Percentiles rank a stretch among this genome's conserved stretches.
phyloP scores from a whole-genome alignment of 1,284 basidiomycete species.

The Apiotrichum montevideense region DNA sequence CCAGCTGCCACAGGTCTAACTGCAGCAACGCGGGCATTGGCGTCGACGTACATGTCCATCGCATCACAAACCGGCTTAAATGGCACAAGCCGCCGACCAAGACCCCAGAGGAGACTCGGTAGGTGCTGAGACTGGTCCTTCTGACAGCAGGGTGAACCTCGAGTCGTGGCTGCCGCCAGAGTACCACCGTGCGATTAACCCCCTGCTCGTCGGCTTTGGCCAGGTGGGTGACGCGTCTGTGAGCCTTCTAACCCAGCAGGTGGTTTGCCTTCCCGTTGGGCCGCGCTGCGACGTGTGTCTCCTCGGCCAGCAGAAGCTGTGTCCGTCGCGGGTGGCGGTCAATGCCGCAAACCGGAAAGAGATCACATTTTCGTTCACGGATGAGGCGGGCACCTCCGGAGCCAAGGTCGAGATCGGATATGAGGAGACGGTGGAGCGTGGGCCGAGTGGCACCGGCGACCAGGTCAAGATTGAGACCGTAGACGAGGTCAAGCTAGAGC shows the following conservation, averaged over 20 bases:
- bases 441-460: too few relatives aligned
- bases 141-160: constrained; percentile 61
- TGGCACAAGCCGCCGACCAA: constrained; percentile 84
- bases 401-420: constrained; percentile 37
- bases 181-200: constrained; percentile 75
- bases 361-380: constrained; percentile 46
- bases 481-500: too few relatives aligned
- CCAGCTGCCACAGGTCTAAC: neutral
- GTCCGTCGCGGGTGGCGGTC: constrained; percentile 45
- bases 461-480: too few relatives aligned
- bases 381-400: constrained; percentile 12
- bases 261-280: constrained; percentile 71
- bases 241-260: constrained; percentile 8
- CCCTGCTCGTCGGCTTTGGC: constrained; percentile 84
- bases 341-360: constrained; percentile 39
- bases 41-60: constrained; percentile 91
- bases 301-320: constrained; percentile 43
- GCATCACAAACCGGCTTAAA: constrained; percentile 83
- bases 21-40: constrained; percentile 85
- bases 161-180: constrained; percentile 84
- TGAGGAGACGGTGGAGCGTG: constrained; percentile 46
- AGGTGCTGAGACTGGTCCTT: neutral
- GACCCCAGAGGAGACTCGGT: constrained; percentile 82
- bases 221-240: constrained; percentile 49
- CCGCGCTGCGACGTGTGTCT: constrained; percentile 75